Evolutionary conservation across 176 grass and related monocot genomes (phyloP), one percentile per base, ranked within the genome.

Genomic region (Oryza rufipogon): DNA sequence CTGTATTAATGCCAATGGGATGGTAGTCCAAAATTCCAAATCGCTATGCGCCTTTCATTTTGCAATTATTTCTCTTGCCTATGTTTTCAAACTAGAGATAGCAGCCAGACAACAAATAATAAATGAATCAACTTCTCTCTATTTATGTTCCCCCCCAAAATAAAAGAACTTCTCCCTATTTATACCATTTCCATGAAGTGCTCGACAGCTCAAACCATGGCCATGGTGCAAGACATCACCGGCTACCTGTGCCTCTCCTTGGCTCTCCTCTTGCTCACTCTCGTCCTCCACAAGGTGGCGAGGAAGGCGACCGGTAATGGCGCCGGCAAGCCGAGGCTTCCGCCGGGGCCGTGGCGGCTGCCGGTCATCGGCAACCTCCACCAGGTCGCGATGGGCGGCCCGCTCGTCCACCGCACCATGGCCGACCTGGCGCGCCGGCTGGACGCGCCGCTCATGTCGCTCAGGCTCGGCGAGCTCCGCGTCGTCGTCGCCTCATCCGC

Each of bases 211-310:
- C 3, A 19, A 0, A 4, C 52, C 4, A 56, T 70, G 52, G 52
- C 52, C 68, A 70, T 70, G 68, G 68, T 15, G 70, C n/a, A 42
- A 26, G 32, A 56, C 16, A 17, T 84, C 64, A 54, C 64, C 33
- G 13, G 42, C 64, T 76, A 51, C 56, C 2, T 87, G 9, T 76
- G 11, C 68, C 9, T 87, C 61, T 79, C 75, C 56, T 65, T 81
- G 48, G 66, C 54, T 60, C 45, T 80, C 26, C 3, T 74, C 36
- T 22, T 87, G 15, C 4, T 54, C 38, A 32, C 41, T 63, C 60
- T 81, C 14, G 1, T 89, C 1, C 66, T 89, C 5, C 54, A 30
- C 19, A 41, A 79, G 71, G 28, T 44, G 6, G 72, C 46, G 54
- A 54, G 58, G 54, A 49, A 49, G 1, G 19, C 65, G 2, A 46